These are phyloP conservation scores for Mortierella sp. DNA, from an alignment of 371 early-diverging fungal genomes.

Conservation along the genomic window DNA sequence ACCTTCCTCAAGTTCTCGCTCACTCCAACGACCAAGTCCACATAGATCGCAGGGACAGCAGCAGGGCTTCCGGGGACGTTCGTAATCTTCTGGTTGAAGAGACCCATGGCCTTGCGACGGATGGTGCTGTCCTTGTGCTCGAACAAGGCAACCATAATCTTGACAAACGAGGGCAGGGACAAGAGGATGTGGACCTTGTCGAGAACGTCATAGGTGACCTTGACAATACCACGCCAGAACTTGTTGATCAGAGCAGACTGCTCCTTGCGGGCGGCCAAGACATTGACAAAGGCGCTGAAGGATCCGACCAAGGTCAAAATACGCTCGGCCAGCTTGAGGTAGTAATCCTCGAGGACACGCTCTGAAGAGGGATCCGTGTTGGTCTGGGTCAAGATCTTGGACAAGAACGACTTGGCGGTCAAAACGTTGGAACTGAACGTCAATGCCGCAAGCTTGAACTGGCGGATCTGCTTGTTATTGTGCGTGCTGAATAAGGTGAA, in stretches of 20 bases:
- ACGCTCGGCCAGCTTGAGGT: constrained; percentile 64
- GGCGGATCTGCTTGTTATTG: constrained; percentile 77
- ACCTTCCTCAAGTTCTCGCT: constrained; percentile 50
- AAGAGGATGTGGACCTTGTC: constrained; percentile 83
- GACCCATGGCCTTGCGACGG: constrained; percentile 84
- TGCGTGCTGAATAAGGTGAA: constrained; percentile 34
- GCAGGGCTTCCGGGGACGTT: constrained; percentile 61
- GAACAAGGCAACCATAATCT: constrained; percentile 77
- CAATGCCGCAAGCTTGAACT: constrained; percentile 81
- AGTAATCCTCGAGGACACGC: constrained; percentile 64
- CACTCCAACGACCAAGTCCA: constrained; percentile 51
- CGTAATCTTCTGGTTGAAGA: constrained; percentile 80
- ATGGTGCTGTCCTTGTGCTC: constrained; percentile 75
- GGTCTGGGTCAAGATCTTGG: constrained; percentile 64
- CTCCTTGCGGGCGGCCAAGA: constrained; percentile 58
- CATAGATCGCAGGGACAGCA: constrained; percentile 34
- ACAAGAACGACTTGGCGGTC: constrained; percentile 72
- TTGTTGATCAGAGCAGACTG: constrained; percentile 57
- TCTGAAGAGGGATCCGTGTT: constrained; percentile 58
- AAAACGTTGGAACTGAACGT: constrained; percentile 78
- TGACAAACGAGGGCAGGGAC: constrained; percentile 79
- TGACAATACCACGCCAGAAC: constrained; percentile 73
- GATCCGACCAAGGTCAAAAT: constrained; percentile 70
- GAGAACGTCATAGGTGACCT: constrained; percentile 79
- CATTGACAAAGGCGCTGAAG: constrained; percentile 63